Percentiles rank a stretch among this genome's conserved stretches.
Conservation (phyloP, 2,329 filamentous ascomycete species). For the Stachybotrys chartarum region DNA sequence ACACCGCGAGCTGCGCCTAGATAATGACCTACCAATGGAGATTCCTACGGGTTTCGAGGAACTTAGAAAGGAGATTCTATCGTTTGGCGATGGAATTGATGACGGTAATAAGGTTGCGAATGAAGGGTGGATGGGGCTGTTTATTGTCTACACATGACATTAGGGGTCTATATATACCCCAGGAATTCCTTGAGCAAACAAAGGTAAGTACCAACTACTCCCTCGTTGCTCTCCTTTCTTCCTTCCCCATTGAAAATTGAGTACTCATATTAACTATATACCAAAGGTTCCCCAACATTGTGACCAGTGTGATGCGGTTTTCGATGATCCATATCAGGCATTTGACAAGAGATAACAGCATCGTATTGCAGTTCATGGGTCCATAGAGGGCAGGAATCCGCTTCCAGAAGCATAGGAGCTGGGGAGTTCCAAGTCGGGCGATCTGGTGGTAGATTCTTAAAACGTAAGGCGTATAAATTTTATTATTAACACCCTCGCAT, state of each 20-base stretch:
- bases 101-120: neutral
- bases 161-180: neutral
- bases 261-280: neutral
- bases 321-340: neutral
- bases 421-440: too few species aligned
- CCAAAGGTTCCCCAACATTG: neutral
- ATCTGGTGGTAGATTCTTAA: too few species aligned
- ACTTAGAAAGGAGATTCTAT: neutral
- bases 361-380: too few species aligned
- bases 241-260: neutral
- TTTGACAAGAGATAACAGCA: too few species aligned
- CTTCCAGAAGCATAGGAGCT: too few species aligned
- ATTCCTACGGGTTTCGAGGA: neutral
- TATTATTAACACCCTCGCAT: too few species aligned
- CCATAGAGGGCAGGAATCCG: too few species aligned
- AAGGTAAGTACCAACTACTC: neutral
- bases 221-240: neutral
- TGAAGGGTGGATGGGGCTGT: neutral
- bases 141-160: neutral
- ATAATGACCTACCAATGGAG: conserved; percentile 1
- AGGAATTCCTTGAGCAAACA: neutral
- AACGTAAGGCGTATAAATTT: too few species aligned
- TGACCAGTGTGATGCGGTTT: neutral
- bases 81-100: neutral
- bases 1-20: conserved; percentile 1